Base-by-base conservation (phyloP, 2,329 filamentous ascomycete genomes). In the Penicillium corylophilum region DNA sequence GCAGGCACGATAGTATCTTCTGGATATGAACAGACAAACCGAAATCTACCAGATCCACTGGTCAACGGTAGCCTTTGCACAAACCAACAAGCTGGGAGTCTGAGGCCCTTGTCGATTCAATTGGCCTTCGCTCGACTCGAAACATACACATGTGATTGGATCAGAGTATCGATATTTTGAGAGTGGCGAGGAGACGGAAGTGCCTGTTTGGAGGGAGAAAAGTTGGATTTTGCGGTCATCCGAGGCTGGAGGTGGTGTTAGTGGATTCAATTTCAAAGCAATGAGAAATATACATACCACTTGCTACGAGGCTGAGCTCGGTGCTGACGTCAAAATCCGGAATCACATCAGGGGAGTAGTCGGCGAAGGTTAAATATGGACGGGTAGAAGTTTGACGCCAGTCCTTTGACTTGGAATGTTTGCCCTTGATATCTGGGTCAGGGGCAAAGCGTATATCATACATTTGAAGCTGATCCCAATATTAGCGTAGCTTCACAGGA, bases 371-470 rank as follows among this genome's bases (percentile, higher is more conserved):
- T 29, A 74, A 56, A 44, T 72, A 75, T 1, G 73, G 70, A 24
- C 51, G 65, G 7, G 66, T 69, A 6, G 65, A 66, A 12, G 60
- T 64, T 41, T 70, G 66, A 7, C 48, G 47, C 31, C 46, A 53
- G n/a, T 50, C 51, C 20, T 63, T 64, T 18, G 68, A 67, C 26
- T 64, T 64, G 6, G 65, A 66, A 15, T 63, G 62, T 16, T 63
- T 63, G 20, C 48, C 54, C 41, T 69, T 57, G 5, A 66, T 53
- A 28, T 58, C 56, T 28, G 26, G 26, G 31, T 63, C 65, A 2
- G 65, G 57, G 2, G 68, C 58, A 48, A 64, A 74, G 20, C 73
- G 71, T 24, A 75, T 62, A 49, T 75, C 73, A 50, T 74, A 75
- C 67, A 74, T 73, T 55, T 67, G 63, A 18, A 75, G 61, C 72